Percentiles rank a stretch among this genome's conserved stretches.
Evolutionary conservation across 1,139 yeast genomes (phyloP).

Genomic region (Suhomyces coccinellae): DNA sequence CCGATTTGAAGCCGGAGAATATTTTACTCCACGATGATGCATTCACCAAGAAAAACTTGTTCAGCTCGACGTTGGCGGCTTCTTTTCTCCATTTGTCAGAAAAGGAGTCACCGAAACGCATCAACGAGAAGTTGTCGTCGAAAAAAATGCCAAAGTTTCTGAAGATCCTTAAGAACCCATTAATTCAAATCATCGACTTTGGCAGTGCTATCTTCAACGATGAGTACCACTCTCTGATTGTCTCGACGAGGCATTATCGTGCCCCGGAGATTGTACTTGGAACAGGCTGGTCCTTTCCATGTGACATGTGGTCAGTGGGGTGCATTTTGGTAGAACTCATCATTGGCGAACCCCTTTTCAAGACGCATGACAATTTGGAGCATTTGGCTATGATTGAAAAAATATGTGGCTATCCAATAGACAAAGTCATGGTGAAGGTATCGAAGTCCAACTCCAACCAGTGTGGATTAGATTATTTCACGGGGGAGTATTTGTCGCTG

Average conservation of each 20-base stretch:
- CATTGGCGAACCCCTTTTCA: conserved; percentile 94
- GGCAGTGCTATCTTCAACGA: conserved; percentile 94
- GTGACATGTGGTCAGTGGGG: conserved; percentile 97
- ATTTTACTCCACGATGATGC: conserved; percentile 70
- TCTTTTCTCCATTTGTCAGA: conserved; percentile 30
- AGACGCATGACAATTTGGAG: conserved; percentile 91
- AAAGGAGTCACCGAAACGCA: conserved; percentile 12
- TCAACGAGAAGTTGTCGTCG: conserved; percentile 6
- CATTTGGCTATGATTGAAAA: conserved; percentile 95
- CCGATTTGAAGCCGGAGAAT: conserved; percentile 95
- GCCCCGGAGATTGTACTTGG: conserved; percentile 97
- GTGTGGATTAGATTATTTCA: conserved; percentile 44
- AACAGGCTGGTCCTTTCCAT: conserved; percentile 86
- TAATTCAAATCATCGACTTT: conserved; percentile 88
- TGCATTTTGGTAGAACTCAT: conserved; percentile 89
- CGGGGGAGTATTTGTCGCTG: conserved; percentile 25
- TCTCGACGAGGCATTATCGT: conserved; percentile 92
- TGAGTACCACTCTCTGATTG: conserved; percentile 90
- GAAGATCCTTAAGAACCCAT: conserved; percentile 70
- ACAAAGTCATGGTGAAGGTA: conserved; percentile 36
- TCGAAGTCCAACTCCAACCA: conserved; percentile 43
- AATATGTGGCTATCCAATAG: conserved; percentile 51
- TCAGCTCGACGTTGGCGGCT: conserved; percentile 36
- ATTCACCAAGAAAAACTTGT: conserved; percentile 35
- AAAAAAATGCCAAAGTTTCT: conserved; percentile 38